phyloP scores from a whole-genome alignment of 2,329 filamentous ascomycete species.

The Metarhizium humberi region DNA sequence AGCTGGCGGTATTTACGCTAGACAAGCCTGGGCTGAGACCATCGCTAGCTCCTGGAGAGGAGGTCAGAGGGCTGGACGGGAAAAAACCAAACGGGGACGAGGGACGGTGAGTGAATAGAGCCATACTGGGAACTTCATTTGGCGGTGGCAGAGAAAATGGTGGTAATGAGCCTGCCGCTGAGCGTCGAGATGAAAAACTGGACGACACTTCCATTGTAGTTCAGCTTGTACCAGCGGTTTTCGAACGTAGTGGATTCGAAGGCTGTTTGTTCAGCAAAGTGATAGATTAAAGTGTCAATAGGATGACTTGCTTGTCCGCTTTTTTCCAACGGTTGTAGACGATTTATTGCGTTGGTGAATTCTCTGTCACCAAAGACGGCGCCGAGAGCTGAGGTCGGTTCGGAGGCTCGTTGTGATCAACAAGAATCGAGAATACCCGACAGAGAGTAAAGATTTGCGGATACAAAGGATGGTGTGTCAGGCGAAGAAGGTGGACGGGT shows the following conservation, averaged over 20 bases:
- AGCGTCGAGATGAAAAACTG: slow-evolving; percentile 24
- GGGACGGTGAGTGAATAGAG: slow-evolving; percentile 12
- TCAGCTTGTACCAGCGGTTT: not conserved
- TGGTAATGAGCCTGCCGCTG: slow-evolving; percentile 23
- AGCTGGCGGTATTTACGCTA: slow-evolving; percentile 50
- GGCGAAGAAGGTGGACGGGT: not conserved
- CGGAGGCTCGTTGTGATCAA: not conserved
- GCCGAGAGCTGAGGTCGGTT: not conserved
- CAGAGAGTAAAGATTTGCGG: too few species aligned
- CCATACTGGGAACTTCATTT: slow-evolving; percentile 27
- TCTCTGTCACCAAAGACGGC: not conserved
- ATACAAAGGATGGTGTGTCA: not conserved
- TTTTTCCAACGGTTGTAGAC: not conserved
- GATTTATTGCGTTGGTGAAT: not conserved
- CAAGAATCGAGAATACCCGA: not conserved
- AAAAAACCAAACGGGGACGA: slow-evolving; percentile 16
- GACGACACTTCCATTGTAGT: slow-evolving; percentile 17
- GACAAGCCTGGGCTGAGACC: slow-evolving; percentile 53
- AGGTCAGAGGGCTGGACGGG: slow-evolving; percentile 24
- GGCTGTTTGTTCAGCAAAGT: not conserved
- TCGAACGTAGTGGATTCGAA: not conserved
- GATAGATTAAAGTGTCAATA: not conserved
- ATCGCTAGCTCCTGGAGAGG: slow-evolving; percentile 43
- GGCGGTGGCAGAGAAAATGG: slow-evolving; percentile 26
- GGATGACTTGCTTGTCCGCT: not conserved